A percentile compares a stretch with the other conserved stretches of the same genome.
Evolutionary conservation across 805 yeast species (phyloP).

Genomic region (Ogataea kodamae): DNA sequence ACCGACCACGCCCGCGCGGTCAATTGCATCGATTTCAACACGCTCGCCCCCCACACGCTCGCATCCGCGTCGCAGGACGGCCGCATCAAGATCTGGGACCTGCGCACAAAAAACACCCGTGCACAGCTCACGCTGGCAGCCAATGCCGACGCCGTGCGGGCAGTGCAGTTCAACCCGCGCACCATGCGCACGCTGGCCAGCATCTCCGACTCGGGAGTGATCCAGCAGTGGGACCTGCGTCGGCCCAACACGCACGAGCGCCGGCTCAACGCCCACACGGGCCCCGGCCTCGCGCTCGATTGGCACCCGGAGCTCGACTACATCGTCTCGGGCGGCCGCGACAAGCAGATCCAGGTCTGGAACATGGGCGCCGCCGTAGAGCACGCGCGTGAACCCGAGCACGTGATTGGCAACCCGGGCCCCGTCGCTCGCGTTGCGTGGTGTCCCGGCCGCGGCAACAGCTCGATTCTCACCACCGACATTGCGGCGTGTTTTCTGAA

Average conservation of each 20-base stretch:
- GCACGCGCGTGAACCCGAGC: conserved; percentile 55
- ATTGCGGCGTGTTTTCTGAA: conserved; percentile 71
- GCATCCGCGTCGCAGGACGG: conserved; percentile 80
- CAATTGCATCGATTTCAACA: conserved; percentile 41
- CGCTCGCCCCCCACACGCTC: conserved; percentile 38
- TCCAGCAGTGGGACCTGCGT: conserved; percentile 86
- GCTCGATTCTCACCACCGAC: conserved; percentile 52
- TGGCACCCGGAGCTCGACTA: conserved; percentile 85
- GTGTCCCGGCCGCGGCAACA: conserved; percentile 43
- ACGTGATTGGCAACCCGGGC: conserved; percentile 67
- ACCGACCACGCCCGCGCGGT: conserved; percentile 46
- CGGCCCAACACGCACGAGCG: conserved; percentile 59
- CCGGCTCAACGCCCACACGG: conserved; percentile 82
- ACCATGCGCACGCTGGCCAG: conserved; percentile 60
- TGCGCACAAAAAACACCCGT: conserved; percentile 44
- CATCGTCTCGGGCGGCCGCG: conserved; percentile 90
- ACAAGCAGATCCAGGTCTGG: conserved; percentile 78
- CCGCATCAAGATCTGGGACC: conserved; percentile 71
- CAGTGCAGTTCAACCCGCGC: conserved; percentile 52
- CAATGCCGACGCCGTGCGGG: conserved; percentile 67
- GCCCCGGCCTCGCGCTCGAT: conserved; percentile 83
- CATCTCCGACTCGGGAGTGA: conserved; percentile 83
- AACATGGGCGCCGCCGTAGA: conserved; percentile 43
- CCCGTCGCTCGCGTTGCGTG: conserved; percentile 78
- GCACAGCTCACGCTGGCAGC: conserved; percentile 53